Base-by-base conservation (phyloP, 225 moss, liverwort and hornwort species). In the Physcomitrium patens region DNA sequence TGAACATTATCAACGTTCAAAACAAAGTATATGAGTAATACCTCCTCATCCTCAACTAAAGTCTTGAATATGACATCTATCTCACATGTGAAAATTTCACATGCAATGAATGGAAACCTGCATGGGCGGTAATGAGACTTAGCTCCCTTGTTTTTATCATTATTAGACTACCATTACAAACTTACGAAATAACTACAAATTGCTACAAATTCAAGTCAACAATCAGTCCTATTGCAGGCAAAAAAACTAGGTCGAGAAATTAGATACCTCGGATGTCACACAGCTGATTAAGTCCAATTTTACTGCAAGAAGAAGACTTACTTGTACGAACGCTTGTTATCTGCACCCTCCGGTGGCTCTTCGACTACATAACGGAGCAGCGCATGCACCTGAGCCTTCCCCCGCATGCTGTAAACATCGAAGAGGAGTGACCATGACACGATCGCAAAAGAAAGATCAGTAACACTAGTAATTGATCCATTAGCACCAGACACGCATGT, bases 11-110 rank as follows among this genome's bases (percentile, higher is more conserved):
- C 1, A 16, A 15, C 22, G 51, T 20, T 48, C 16, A 37, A 37
- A 44, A 43, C 2, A 62, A n/a, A 50, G 10, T 1, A n/a, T 44
- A 15, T 45, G 71, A 16, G 37, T 58, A 22, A 37, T 85, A 99
- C 99, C 95, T 95, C 99, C 82, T 99, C 99, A 60, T 99, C 99
- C 81, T 99, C 99, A 58, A 91, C 95, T 80, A 99, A 86, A 72
- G 99, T 92, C 87, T 95, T 99, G 87, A 99, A 99, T 67, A 99
- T 91, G 75, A 87, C 81, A 67, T 99, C 99, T 76, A 99, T 91
- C 80, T 99, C 99, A 80, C 99, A 99, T 20, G 93, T 99, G 82
- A 99, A 93, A 81, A 95, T 81, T 74, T 99, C 99, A 84, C 99
- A 99, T 43, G 95, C 90, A 76, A 99, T 93, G 76, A 99, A 99